Evolutionary conservation across 805 yeast species (phyloP), one percentile per base, ranked within the genome.

Genomic region (Pichia paraexigua): DNA sequence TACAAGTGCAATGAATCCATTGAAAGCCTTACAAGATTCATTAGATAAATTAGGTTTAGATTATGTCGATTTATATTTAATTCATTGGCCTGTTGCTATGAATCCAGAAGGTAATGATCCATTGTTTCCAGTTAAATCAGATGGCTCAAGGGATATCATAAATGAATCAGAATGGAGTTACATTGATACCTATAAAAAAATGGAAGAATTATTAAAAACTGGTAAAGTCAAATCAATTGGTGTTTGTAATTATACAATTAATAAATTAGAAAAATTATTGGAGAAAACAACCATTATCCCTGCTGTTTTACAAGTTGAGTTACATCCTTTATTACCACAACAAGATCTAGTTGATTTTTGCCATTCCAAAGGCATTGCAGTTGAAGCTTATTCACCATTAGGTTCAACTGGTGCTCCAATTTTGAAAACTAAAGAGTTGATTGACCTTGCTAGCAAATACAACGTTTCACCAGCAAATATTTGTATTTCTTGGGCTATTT

Each of bases 361-460:
- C 62, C 68, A 72, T 48, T 63, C 69, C 28, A 72, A 85, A 56
- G 77, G 72, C 56, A 83, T 84, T 56, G 66, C 72, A 30, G 67
- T 84, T 45, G 86, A 85, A 65, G 95, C 94, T 12, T 88, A 86
- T 70, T 82, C 89, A 35, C 95, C 95, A 28, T 71, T 87, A 58
- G 92, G 90, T 15, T 76, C 85, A 22, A 69, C 71, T 8, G 76
- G 75, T 53, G 77, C 84, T 21, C 83, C 85, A 11, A 54, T 80
- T 10, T 66, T 80, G 55, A 63, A 68, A 35, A 73, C 80, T 56
- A 70, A 68, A 32, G 65, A 70, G 7, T 60, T 83, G 30, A 53
- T 60, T 2, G 67, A 68, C 12, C 60, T 82, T 50, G 82, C 82
- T 17, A 63, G 74, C 45, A 77, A 74, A 54, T 64, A 72, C 55